Conservation (phyloP, 306 rosid species). For the Lathyrus aphaca region DNA sequence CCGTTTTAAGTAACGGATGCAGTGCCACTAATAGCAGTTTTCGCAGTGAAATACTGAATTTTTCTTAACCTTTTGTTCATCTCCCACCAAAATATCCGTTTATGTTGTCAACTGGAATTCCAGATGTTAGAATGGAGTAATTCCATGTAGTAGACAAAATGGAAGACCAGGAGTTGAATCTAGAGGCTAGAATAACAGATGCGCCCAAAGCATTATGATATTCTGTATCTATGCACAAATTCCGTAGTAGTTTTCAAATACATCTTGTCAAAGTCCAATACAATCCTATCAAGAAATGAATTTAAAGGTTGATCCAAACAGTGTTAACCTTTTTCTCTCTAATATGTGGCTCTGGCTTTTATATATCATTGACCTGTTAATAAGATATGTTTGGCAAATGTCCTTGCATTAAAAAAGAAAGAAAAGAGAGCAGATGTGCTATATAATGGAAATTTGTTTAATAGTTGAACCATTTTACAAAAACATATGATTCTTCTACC, state of each 20-base stretch:
- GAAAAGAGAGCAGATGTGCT: background rate
- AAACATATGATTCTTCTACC: conserved; percentile 6
- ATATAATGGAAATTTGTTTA: conserved; percentile 23
- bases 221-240: conserved; percentile 23
- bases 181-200: conserved; percentile 22
- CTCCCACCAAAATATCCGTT: background rate
- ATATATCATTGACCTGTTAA: conserved; percentile 7
- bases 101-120: background rate
- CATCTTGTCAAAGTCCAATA: conserved; percentile 26
- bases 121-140: background rate
- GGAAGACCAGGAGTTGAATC: conserved; percentile 19
- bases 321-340: background rate
- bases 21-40: background rate
- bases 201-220: conserved; percentile 27
- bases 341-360: conserved; percentile 12
- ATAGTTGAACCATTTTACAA: conserved; percentile 7
- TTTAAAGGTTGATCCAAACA: conserved; percentile 2
- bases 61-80: background rate
- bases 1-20: background rate
- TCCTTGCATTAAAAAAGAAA: background rate
- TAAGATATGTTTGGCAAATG: conserved; percentile 28
- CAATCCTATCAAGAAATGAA: conserved; percentile 5
- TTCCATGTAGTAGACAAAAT: conserved; percentile 18
- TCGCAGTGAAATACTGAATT: background rate
- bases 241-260: background rate